A percentile compares a stretch with the other conserved stretches of the same genome.
Evolutionary conservation across 352 stramenopile species (phyloP).

Genomic region (Phytophthora sp.): DNA sequence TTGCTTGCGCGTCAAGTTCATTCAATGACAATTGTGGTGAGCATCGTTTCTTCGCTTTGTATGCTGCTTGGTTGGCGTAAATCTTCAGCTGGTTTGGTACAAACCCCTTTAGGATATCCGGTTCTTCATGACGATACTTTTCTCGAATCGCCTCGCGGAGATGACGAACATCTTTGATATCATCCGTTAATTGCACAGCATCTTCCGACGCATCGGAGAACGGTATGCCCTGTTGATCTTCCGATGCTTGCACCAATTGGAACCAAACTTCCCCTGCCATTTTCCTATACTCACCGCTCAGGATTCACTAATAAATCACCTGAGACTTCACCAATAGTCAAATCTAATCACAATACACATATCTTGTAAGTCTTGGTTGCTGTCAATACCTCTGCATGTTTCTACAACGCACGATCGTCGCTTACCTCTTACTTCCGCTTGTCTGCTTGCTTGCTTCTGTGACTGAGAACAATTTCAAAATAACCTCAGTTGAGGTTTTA

Average conservation of each 20-base stretch:
- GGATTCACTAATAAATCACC: neutral
- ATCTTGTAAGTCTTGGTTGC: neutral
- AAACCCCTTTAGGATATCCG: neutral
- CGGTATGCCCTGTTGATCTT: neutral
- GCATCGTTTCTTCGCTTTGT: neutral
- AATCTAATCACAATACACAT: neutral
- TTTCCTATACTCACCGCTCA: neutral
- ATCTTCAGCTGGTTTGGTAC: neutral
- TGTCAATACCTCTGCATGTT: neutral
- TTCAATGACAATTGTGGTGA: neutral
- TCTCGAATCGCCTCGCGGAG: neutral
- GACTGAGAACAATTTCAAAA: no score
- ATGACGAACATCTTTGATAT: neutral
- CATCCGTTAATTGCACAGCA: neutral
- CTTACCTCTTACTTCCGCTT: no score
- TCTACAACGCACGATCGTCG: neutral
- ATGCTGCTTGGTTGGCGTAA: neutral
- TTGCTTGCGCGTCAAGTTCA: neutral
- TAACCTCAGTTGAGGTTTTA: no score
- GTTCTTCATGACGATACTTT: neutral
- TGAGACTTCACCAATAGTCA: no score
- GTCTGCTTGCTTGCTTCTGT: no score
- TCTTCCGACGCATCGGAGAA: neutral
- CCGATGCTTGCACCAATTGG: neutral
- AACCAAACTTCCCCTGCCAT: neutral